Conservation (phyloP, 2,329 filamentous ascomycete genomes). For the Aphanocladium album region DNA sequence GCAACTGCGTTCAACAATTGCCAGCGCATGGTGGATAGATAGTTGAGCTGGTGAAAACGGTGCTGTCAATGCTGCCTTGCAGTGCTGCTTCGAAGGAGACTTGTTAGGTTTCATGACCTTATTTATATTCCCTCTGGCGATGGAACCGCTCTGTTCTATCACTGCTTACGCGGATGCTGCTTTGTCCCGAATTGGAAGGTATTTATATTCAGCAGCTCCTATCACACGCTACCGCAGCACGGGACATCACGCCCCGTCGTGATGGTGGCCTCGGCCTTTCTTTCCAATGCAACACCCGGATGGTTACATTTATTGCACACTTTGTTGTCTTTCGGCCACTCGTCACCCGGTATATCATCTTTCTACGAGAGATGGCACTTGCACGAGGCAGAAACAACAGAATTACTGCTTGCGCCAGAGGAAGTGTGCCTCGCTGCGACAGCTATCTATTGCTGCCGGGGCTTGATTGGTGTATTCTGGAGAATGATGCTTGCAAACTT, state of each 20-base stretch:
- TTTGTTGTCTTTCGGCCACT: not conserved
- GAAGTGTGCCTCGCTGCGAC: no score
- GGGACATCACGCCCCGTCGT: not conserved
- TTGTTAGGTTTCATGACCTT: not conserved
- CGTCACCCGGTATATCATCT: not conserved
- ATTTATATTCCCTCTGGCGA: not conserved
- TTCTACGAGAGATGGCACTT: not conserved
- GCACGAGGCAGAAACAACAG: no score
- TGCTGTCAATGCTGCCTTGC: not conserved
- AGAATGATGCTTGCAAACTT: no score
- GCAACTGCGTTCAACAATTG: not conserved
- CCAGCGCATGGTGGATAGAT: constrained; percentile 1
- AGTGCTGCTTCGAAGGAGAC: not conserved
- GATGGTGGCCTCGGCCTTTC: constrained; percentile 8
- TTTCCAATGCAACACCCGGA: not conserved
- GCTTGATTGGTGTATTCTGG: no score
- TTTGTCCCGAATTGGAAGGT: constrained; percentile 2
- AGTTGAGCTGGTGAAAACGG: no score
- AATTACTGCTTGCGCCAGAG: no score
- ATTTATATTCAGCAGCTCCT: not conserved
- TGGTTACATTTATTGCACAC: not conserved
- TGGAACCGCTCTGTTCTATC: no score
- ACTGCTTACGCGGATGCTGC: not conserved
- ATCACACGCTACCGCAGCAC: not conserved
- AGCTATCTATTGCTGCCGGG: no score